Evolutionary conservation across 768 basidiomycete species (phyloP), one percentile per base, ranked within the genome.

Genomic region (Psilocybe azurescens): DNA sequence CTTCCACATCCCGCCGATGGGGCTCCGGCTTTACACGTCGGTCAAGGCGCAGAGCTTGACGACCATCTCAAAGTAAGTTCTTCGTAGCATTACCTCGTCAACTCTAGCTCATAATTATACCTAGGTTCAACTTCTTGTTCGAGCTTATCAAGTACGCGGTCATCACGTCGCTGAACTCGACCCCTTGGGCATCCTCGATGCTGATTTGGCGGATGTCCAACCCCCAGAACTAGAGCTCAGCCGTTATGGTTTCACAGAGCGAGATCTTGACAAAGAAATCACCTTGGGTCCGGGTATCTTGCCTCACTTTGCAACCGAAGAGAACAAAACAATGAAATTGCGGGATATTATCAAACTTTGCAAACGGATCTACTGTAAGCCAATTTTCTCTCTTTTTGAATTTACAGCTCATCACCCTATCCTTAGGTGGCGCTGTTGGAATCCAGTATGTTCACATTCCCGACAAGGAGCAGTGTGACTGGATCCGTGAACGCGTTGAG

Each of bases 101-200:
- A 32, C 30, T 46, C 29, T 29, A 66, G 20, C 59, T 47, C 11
- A 53, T 24, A 29, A 1, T 46, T 51, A 51, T 16, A n/a, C 63
- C 2, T 72, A 99, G 97, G 90, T 95, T 16, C 97, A 99, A 91
- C 85, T 99, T 30, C 89, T 99, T 59, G 95, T 98, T 56, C 91
- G 97, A 59, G 97, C 97, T 3, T 99, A 97, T 78, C 97, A 99
- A 88, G 97, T 99, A 16, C 93, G 97, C 62, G 97, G 97, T 14
- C 97, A 99, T 71, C 95, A 98, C 70, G 83, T 95, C 60, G 97
- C 97, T 38, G 92, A 97, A 65, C 83, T 99, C 56, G 97, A 99
- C 73, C 97, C 97, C 33, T 86, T 99, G 16, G 95, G 95, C 14
- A 95, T 99, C 69, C 84, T 93, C 55, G 90, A 95, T 68, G 85